Base-by-base conservation (phyloP, 352 stramenopile genomes). In the Aphanomyces invadans region DNA sequence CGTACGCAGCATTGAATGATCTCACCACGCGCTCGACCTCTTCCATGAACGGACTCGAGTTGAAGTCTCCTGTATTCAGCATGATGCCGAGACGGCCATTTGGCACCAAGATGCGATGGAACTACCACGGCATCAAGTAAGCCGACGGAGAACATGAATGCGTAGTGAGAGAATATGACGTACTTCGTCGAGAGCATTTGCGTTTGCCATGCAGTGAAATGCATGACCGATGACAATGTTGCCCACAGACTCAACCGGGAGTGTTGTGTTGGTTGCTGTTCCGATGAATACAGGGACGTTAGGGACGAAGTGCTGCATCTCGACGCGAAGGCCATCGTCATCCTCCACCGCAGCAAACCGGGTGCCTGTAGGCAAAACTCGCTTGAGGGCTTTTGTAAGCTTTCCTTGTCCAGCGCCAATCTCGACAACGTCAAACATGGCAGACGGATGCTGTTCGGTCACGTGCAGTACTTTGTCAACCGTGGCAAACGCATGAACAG, bases 31-130 rank as follows among this genome's bases (percentile, higher is more conserved):
- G 25, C 26, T 67, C 60, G 4, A 67, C 60, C 39, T 67, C 60
- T n/a, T 67, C 21, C 60, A 67, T 67, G 21, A 67, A 67, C 21
- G 60, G 60, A 23, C 33, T 32, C 23, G n/a, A 21, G 23, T 48
- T 55, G 39, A 67, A 48, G 36, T 67, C 60, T 4, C 19, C 60
- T 9, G 10, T 67, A 25, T 67, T 67, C 15, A 48, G 46, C 33
- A 67, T 26, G 49, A 67, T 57, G 45, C 60, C 45, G 2, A 67
- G 39, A 17, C 45, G 45, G 19, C 60, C 60, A 33, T 67, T 67
- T 26, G 60, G 60, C 7, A 67, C 60, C 28, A 67, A 49, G 25
- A 67, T 44, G n/a, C 60, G 60, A 46, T 67, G 60, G 33, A 67
- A 56, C 60, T 67, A 67, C 12, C 55, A n/a, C n/a, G 33, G 19